A percentile compares a stretch with the other conserved stretches of the same genome.
These are phyloP conservation scores for Phlebiopsis flavidoalba DNA, from an alignment of 768 basidiomycete species.

Conservation along the genomic window DNA sequence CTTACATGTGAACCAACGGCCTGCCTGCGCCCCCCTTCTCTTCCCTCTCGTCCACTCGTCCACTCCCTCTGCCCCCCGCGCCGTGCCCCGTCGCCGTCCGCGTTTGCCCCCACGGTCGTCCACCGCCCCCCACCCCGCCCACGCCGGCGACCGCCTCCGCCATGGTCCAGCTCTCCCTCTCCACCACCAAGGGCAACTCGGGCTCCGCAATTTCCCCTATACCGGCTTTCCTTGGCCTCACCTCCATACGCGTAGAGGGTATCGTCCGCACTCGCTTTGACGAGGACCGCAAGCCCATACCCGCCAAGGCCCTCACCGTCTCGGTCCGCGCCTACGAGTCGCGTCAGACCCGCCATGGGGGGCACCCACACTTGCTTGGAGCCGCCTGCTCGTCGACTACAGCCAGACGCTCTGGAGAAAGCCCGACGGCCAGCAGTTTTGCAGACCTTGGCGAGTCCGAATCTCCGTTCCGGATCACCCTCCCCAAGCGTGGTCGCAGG, in stretches of 20 bases:
- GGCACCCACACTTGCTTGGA: constrained; percentile 49
- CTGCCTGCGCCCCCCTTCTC: constrained; percentile 76
- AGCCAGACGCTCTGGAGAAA: constrained; percentile 67
- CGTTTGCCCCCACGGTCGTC: constrained; percentile 41
- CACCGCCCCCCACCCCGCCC: constrained; percentile 8
- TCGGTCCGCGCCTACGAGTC: constrained; percentile 84
- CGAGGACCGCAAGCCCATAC: constrained; percentile 62
- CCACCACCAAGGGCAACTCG: constrained; percentile 67
- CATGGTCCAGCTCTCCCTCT: constrained; percentile 69
- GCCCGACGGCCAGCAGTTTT: constrained; percentile 47
- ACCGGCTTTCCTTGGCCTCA: constrained; percentile 77
- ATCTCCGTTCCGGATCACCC: constrained; percentile 62
- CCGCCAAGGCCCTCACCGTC: constrained; percentile 61
- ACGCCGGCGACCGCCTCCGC: constrained; percentile 15
- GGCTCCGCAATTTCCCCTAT: constrained; percentile 71
- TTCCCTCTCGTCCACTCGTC: constrained; percentile 22
- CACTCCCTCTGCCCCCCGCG: constrained; percentile 20
- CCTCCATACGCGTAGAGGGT: constrained; percentile 75
- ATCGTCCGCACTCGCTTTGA: constrained; percentile 71
- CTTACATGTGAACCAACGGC: constrained; percentile 35
- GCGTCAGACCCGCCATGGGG: constrained; percentile 54
- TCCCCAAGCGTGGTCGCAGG: constrained; percentile 61
- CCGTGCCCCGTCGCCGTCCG: constrained; percentile 32
- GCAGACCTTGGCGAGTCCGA: constrained; percentile 61
- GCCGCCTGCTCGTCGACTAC: constrained; percentile 65